Percentiles rank a stretch among this genome's conserved stretches.
Evolutionary conservation across 441 rosid species (phyloP).

Genomic region (Gossypium davidsonii): DNA sequence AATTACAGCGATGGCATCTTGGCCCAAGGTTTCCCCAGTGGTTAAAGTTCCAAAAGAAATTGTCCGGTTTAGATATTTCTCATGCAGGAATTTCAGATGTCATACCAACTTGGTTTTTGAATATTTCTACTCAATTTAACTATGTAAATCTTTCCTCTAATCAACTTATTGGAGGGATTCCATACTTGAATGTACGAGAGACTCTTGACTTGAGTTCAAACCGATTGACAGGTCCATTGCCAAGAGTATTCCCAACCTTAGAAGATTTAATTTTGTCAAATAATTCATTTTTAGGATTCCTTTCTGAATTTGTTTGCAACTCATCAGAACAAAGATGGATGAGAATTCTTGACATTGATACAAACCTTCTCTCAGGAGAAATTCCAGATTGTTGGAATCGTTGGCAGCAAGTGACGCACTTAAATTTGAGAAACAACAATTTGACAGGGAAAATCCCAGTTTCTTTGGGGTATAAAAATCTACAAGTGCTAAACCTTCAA

Average conservation of each 20-base stretch:
- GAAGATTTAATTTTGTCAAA: neutral
- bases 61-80: neutral
- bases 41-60: neutral
- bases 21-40: constrained; percentile 10
- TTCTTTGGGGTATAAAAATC: neutral
- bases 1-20: neutral
- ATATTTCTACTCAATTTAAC: neutral
- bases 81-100: neutral
- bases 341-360: neutral
- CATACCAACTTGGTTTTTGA: constrained; percentile 15
- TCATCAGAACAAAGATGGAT: neutral
- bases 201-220: constrained; percentile 8
- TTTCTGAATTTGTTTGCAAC: neutral
- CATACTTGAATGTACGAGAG: neutral
- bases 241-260: neutral
- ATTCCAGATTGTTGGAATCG: neutral
- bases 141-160: constrained; percentile 2
- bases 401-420: neutral
- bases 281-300: constrained; percentile 14
- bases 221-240: constrained; percentile 8
- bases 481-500: neutral
- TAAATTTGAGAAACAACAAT: neutral
- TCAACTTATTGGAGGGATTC: neutral
- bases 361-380: neutral
- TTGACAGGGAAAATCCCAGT: neutral